Base-by-base conservation (phyloP, 768 basidiomycete species). In the Asterophora lycoperdoides region DNA sequence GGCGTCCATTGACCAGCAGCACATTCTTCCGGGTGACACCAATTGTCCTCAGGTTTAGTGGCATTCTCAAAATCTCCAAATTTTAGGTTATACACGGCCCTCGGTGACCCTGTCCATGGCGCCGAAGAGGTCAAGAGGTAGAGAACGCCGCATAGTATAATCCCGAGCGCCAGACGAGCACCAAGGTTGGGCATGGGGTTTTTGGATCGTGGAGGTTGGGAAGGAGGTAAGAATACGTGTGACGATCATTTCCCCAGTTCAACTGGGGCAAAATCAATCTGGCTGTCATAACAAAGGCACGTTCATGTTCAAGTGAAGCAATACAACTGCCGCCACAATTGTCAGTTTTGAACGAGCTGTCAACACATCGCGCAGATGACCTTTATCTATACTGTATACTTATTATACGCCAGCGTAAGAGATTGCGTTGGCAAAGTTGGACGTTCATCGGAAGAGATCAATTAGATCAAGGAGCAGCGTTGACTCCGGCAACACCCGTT, bases 1-100 rank as follows among this genome's bases (percentile, higher is more conserved):
- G 60, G 65, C 26, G 37, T 46, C 65, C 65, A 66, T 20, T 52
- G 41, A 14, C 65, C 65, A 8, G 47, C 45, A 14, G 58, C 54
- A 46, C 63, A 66, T 52, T 60, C 61, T 9, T 57, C 39, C 17
- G 58, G 56, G 7, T 10, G 46, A 42, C 60, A 61, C 60, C 58
- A 59, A 33, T 44, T 44, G 29, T 48, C 43, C 26, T 48, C 28
- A 28, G 51, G 36, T 20, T 39, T 41, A 8, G 56, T 49, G 28
- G 46, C n/a, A 41, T 55, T 49, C n/a, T 51, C 40, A 4, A 41
- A 32, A 11, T 39, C 35, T 1, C 44, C 48, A 17, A 38, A 33
- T 13, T 36, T 35, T 32, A 49, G 36, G 14, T 52, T 52, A 41
- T 32, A 11, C 9, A 46, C 40, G 13, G 51, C 37, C 11, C 38